Evolutionary conservation across 768 basidiomycete genomes (phyloP), one percentile per base, ranked within the genome.

Genomic region (Albatrellus ellisii): DNA sequence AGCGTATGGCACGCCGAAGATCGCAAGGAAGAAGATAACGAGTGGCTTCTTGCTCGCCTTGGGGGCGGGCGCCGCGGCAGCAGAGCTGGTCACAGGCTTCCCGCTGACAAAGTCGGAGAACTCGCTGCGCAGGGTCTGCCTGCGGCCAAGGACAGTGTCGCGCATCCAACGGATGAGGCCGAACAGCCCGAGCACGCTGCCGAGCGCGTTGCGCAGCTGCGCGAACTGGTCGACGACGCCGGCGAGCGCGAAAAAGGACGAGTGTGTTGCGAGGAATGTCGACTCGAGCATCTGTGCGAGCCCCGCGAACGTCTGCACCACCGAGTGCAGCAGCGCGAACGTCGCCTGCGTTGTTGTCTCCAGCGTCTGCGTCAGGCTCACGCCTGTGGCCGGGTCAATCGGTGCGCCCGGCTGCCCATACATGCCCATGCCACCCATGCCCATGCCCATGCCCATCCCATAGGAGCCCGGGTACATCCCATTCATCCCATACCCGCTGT

Each of bases 211-310:
- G 38, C 90, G 74, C 32, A 97, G 74, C 52, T 89, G 87, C 2
- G 78, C 79, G 54, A 99, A 82, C 56, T 99, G 95, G 55, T 99
- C 95, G 28, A 92, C 72, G 34, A 99, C 94, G 47, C 89, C 87
- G 39, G 92, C 89, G 81, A 94, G 90, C 43, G 90, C 89, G 59
- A 92, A 94, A 62, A 94, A 94, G 7, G 79, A 84, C 0, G 86
- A 89, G 59, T 94, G 90, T 0, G 90, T 94, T 2, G 94, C 94
- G 81, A 97, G 86, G 62, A 94, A 97, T 4, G 94, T 98, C 26
- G 77, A 81, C 60, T 98, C 94, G 56, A 99, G 79, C 78, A 99
- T 92, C 59, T 98, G 94, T 0, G 94, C 82, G 47, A 99, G 79
- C 18, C 92, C 92, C 0, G 79, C 71, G 62, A 98, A 94, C 4